Conservation (phyloP, 1,284 basidiomycete species). For the Gomphus bonarii region DNA sequence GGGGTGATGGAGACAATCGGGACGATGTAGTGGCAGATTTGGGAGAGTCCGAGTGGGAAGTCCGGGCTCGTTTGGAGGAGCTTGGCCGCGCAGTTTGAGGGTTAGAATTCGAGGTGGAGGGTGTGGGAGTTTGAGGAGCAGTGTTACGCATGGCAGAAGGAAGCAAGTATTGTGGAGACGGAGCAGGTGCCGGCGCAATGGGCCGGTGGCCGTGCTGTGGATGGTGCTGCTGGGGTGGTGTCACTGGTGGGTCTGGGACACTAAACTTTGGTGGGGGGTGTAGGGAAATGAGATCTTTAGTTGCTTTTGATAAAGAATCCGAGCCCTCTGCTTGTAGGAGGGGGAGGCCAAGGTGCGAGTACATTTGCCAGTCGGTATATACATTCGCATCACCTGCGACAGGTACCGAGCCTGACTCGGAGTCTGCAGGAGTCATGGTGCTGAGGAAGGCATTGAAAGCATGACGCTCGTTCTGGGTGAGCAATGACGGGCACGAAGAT, state of each 20-base stretch:
- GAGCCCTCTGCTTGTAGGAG: conserved; percentile 28
- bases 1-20: conserved; percentile 4
- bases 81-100: not conserved
- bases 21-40: conserved; percentile 7
- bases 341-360: conserved; percentile 3
- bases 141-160: conserved; percentile 21
- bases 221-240: not conserved
- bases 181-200: conserved; percentile 18
- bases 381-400: conserved; percentile 15
- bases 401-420: conserved; percentile 22
- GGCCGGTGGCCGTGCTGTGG: conserved; percentile 21
- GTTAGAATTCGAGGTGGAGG: not conserved
- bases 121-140: not conserved
- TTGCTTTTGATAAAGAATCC: conserved; percentile 56
- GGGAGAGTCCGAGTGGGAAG: conserved; percentile 6
- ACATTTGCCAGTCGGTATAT: conserved; percentile 17
- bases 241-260: conserved; percentile 2
- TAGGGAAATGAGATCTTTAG: conserved; percentile 59
- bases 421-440: conserved; percentile 28
- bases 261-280: not conserved
- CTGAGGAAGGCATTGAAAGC: conserved; percentile 41
- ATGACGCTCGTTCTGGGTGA: conserved; percentile 38
- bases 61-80: conserved; percentile 3
- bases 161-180: conserved; percentile 24
- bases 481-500: conserved; percentile 17